phyloP scores from a whole-genome alignment of 2,329 filamentous ascomycete species.

The Cladophialophora immunda region DNA sequence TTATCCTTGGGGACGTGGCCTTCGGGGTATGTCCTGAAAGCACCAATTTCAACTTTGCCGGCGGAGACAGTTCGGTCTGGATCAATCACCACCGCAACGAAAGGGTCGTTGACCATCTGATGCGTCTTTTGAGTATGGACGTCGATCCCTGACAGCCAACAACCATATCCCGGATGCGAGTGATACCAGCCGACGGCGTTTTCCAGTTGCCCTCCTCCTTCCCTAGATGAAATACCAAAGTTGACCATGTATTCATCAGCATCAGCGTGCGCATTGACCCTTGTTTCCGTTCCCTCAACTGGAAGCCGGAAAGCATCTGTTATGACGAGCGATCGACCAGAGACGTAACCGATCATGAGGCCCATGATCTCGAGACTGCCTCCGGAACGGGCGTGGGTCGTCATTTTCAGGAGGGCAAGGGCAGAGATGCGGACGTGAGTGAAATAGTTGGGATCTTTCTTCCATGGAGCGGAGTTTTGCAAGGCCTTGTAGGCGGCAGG shows the following conservation, averaged over 20 bases:
- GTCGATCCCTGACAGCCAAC: conserved; percentile 97
- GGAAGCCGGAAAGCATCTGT: conserved; percentile 94
- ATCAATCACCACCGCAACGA: conserved; percentile 94
- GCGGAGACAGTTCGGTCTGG: conserved; percentile 94
- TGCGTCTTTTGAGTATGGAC: conserved; percentile 87
- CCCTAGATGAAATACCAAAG: conserved; percentile 78
- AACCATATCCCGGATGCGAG: conserved; percentile 95
- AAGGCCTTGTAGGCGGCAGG: conserved; percentile 72
- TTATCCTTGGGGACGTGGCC: conserved; percentile 68
- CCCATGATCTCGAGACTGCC: conserved; percentile 96
- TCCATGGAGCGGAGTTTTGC: conserved; percentile 74
- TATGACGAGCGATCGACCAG: conserved; percentile 82
- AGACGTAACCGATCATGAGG: conserved; percentile 94
- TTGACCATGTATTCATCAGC: conserved; percentile 97
- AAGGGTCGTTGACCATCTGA: conserved; percentile 87
- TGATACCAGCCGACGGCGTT: conserved; percentile 99
- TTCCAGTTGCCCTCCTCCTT: conserved; percentile 76
- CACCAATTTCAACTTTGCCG: conserved; percentile 96
- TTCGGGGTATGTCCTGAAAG: conserved; percentile 89
- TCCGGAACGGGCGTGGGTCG: conserved; percentile 97
- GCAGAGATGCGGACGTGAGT: conserved; percentile 92
- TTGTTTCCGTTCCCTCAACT: conserved; percentile 97
- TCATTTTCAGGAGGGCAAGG: conserved; percentile 96
- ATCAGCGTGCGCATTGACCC: conserved; percentile 94
- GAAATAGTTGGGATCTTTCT: conserved; percentile 82